Percentiles rank a stretch among this genome's conserved stretches.
phyloP scores from a whole-genome alignment of 31 red algal species.

The Odonthalia washingtoniensis region DNA sequence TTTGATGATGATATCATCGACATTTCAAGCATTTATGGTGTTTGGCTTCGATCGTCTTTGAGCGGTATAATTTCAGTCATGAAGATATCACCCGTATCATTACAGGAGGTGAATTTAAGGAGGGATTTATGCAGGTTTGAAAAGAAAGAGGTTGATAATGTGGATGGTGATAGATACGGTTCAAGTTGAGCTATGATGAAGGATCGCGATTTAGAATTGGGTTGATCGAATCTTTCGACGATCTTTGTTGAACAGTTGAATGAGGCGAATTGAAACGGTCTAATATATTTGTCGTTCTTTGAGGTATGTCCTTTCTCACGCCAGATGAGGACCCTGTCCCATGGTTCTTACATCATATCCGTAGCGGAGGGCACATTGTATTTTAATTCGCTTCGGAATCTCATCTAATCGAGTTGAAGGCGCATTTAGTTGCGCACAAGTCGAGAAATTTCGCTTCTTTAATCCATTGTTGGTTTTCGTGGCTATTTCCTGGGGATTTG shows the following conservation, averaged over 20 bases:
- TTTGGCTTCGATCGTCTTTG: neutral
- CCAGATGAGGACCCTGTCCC: slow-evolving; percentile 25
- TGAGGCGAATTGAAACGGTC: neutral
- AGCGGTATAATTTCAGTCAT: neutral
- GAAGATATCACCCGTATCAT: neutral
- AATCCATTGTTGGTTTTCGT: neutral
- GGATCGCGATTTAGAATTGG: neutral
- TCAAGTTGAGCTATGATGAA: no score
- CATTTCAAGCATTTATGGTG: neutral
- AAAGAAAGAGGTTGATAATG: neutral
- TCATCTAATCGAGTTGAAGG: neutral
- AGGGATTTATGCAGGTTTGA: neutral
- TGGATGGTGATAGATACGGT: neutral
- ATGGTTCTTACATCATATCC: neutral
- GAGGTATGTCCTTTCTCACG: slow-evolving; percentile 8
- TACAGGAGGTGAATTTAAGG: neutral
- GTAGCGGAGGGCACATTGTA: neutral
- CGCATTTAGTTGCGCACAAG: neutral
- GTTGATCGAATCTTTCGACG: neutral
- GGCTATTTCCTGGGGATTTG: neutral
- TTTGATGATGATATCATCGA: no score
- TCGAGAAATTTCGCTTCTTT: neutral
- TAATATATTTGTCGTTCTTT: no score
- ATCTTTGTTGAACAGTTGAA: neutral
- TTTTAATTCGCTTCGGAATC: neutral